These are phyloP conservation scores for Chrysophaeum taylorii DNA, from an alignment of 352 stramenopile species.

Conservation along the genomic window DNA sequence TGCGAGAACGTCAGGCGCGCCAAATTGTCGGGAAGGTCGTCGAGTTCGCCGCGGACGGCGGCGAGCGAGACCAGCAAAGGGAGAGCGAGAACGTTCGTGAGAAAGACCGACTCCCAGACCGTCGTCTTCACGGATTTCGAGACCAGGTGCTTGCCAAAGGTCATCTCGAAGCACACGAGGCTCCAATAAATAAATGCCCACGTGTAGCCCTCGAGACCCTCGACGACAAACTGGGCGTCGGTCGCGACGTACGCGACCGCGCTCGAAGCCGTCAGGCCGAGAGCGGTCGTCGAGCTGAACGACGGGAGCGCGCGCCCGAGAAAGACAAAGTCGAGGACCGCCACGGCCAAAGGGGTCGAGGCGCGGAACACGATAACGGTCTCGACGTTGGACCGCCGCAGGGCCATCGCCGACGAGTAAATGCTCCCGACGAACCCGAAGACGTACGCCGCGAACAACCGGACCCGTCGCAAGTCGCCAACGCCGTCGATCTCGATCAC, in stretches of 20 bases:
- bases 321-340: conserved; percentile 56
- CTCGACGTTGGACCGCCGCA: conserved; percentile 59
- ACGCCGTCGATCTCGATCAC: background rate
- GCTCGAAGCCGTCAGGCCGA: conserved; percentile 46
- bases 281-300: conserved; percentile 34
- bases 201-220: conserved; percentile 45
- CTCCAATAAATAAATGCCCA: conserved; percentile 57
- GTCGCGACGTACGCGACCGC: conserved; percentile 49
- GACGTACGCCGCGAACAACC: conserved; percentile 23
- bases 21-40: conserved; percentile 31
- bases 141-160: conserved; percentile 9
- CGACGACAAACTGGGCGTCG: conserved; percentile 22
- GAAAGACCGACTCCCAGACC: conserved; percentile 9
- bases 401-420: conserved; percentile 63
- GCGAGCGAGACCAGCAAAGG: background rate
- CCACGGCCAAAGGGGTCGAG: conserved; percentile 51
- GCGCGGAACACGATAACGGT: conserved; percentile 69
- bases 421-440: conserved; percentile 57
- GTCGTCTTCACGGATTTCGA: background rate
- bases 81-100: conserved; percentile 7
- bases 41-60: background rate
- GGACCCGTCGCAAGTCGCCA: background rate
- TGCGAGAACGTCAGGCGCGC: conserved; percentile 19
- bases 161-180: conserved; percentile 66
- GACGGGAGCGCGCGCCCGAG: conserved; percentile 55